These are phyloP conservation scores for Singerocomus inundabilis DNA, from an alignment of 1,284 basidiomycete species.

Conservation along the genomic window DNA sequence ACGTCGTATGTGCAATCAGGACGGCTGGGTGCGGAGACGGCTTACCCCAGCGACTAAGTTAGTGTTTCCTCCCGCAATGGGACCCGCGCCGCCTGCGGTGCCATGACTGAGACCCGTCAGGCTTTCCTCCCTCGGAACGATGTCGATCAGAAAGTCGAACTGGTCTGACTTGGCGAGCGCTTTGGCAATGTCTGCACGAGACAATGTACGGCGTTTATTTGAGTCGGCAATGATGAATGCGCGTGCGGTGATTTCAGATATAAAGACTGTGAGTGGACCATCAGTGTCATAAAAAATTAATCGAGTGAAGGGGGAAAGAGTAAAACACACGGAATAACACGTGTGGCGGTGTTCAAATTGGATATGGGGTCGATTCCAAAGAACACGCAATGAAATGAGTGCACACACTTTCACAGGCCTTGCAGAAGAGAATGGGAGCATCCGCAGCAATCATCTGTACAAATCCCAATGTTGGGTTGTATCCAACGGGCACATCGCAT, in stretches of 20 bases:
- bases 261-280: slow-evolving; percentile 67
- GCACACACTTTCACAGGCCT: slow-evolving; percentile 88
- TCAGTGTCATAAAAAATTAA: background rate
- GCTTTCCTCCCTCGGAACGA: slow-evolving; percentile 80
- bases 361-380: background rate
- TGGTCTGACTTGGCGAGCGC: slow-evolving; percentile 89
- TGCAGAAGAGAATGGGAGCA: slow-evolving; percentile 92
- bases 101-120: slow-evolving; percentile 23
- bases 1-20: slow-evolving; percentile 2
- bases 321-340: background rate
- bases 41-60: slow-evolving; percentile 28
- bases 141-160: slow-evolving; percentile 92
- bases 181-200: slow-evolving; percentile 87
- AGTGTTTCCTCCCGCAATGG: slow-evolving; percentile 13
- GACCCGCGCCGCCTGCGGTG: background rate
- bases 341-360: slow-evolving; percentile 4
- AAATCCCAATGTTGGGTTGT: slow-evolving; percentile 1
- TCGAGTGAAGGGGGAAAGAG: background rate
- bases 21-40: background rate
- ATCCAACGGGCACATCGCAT: background rate
- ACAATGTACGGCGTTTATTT: slow-evolving; percentile 88
- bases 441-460: slow-evolving; percentile 92
- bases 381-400: background rate
- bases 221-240: slow-evolving; percentile 93
- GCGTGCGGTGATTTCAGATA: slow-evolving; percentile 89